A percentile compares a stretch with the other conserved stretches of the same genome.
phyloP scores from a whole-genome alignment of 768 basidiomycete genomes.

The Cystofilobasidium macerans region DNA sequence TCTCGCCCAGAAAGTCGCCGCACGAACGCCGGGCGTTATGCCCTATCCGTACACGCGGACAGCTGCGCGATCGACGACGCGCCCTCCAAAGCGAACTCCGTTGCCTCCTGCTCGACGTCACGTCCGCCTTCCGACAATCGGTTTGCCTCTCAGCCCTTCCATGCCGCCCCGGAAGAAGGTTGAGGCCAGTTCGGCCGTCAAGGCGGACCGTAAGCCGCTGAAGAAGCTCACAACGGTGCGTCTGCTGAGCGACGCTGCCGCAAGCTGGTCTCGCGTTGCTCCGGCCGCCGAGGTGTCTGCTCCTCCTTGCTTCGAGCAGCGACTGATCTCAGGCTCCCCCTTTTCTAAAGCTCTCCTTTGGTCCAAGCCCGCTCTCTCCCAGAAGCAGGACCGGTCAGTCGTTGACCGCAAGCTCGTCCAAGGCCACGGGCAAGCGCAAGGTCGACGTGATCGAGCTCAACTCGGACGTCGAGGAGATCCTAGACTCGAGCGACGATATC shows the following conservation, averaged over 20 bases:
- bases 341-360: background rate
- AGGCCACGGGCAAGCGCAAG: slow-evolving; percentile 7
- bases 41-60: too few species aligned
- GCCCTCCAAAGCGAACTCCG: too few species aligned
- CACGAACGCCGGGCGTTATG: too few species aligned
- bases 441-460: slow-evolving; percentile 1
- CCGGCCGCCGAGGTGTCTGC: background rate
- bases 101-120: too few species aligned
- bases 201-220: background rate
- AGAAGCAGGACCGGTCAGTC: too few species aligned
- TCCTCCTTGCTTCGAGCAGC: background rate
- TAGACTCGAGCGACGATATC: background rate
- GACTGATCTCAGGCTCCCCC: too few species aligned
- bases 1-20: too few species aligned
- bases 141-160: too few species aligned
- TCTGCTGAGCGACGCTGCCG: too few species aligned
- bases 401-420: background rate
- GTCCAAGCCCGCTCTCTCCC: background rate
- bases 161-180: too few species aligned
- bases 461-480: slow-evolving; percentile 10
- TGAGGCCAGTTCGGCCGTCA: background rate
- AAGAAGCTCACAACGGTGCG: background rate
- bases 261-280: background rate
- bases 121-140: too few species aligned
- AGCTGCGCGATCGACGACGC: too few species aligned